Base-by-base conservation (phyloP, 2,329 filamentous ascomycete genomes). In the Hypoxylon sp. region DNA sequence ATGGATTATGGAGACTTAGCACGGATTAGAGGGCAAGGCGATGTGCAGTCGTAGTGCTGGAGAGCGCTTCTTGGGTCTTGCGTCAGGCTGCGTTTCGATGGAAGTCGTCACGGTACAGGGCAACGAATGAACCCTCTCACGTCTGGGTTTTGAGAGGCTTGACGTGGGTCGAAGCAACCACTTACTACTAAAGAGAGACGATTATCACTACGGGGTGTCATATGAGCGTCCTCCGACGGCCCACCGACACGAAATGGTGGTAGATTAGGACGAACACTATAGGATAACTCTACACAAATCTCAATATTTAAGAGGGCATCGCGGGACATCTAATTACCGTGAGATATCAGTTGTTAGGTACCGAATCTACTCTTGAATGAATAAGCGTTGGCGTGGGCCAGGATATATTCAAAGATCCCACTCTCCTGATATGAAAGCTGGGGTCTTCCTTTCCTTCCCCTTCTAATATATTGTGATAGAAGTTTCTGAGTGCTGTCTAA, bases 1-100 rank as follows among this genome's bases (percentile, higher is more conserved):
- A 99, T 84, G 96, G 95, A 17, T 82, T 99, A 74, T 99, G 96
- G 96, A 92, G 86, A 74, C 78, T 97, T 68, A 77, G 73, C 23
- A 79, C 83, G 19, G 84, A 87, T n/a, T 87, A 78, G 46, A 34
- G 53, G 43, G 11, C 9, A 3, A 11, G 43, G 32, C 5, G 28
- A 6, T 28, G 13, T 21, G 38, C 11, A 21, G 11, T 59, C 32
- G 19, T n/a, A 32, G n/a, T 11, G 25, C 5, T 21, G 23, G 11
- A 17, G 21, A n/a, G 25, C 3, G 17, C 5, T 9, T 7, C 5
- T n/a, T 43, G 38, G 1, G 6, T 10, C 9, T 6, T n/a, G 49
- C 21, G 21, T 10, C 7, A 28, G 25, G 48, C 7, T 13, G 9
- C 11, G 30, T 6, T 11, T 36, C 1, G 11, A 2, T 1, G 41